phyloP scores from a whole-genome alignment of 2,329 filamentous ascomycete genomes.

The Hypoxylon sp. region DNA sequence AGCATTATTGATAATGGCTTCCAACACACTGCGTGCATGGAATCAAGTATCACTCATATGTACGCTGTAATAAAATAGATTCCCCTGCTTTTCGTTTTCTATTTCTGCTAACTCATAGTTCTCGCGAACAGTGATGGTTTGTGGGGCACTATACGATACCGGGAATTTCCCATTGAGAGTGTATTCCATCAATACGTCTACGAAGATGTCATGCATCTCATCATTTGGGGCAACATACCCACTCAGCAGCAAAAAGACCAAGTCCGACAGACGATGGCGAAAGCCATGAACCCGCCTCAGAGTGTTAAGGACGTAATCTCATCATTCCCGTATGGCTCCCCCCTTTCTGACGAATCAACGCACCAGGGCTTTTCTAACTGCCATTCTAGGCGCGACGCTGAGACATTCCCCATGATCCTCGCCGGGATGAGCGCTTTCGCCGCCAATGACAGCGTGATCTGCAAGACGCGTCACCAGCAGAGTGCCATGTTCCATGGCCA shows the following conservation, averaged over 20 bases:
- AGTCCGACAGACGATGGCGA: conserved; percentile 42
- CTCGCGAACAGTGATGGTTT: conserved; percentile 44
- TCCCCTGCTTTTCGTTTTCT: not conserved
- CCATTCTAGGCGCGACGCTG: conserved; percentile 48
- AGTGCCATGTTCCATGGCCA: conserved; percentile 57
- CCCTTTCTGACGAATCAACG: conserved; percentile 5
- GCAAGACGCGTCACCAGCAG: conserved; percentile 56
- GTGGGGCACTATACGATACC: conserved; percentile 46
- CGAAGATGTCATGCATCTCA: conserved; percentile 54
- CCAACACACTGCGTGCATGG: conserved; percentile 50
- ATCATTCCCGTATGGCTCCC: conserved; percentile 50
- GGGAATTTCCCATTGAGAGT: conserved; percentile 47
- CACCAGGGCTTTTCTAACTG: conserved; percentile 7
- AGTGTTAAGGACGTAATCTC: conserved; percentile 48
- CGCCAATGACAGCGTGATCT: conserved; percentile 51
- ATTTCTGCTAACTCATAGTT: conserved; percentile 8
- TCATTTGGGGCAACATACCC: conserved; percentile 58
- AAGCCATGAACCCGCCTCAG: conserved; percentile 49
- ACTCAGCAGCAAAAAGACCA: conserved; percentile 53
- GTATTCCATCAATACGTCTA: conserved; percentile 49
- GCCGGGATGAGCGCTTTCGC: conserved; percentile 57
- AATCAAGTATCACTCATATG: conserved; percentile 51
- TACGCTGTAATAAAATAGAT: conserved; percentile 22
- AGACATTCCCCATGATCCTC: conserved; percentile 57
- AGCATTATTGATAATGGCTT: conserved; percentile 48